Conservation (phyloP, 2,329 filamentous ascomycete genomes). For the Aspergillus niger region DNA sequence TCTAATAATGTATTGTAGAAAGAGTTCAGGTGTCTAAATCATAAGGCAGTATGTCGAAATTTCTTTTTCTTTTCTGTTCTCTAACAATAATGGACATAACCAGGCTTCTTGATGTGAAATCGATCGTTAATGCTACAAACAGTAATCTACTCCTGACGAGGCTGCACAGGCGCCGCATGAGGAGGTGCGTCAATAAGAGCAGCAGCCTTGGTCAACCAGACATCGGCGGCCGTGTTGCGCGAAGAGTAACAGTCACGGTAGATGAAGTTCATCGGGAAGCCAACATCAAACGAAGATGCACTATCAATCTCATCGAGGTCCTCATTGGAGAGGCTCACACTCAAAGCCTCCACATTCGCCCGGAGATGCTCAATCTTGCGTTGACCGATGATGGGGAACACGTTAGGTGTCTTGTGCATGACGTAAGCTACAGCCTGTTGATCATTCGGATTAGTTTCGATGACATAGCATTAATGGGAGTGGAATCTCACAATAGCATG, state of each 20-base stretch:
- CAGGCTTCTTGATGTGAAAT: no score
- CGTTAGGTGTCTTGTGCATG: conserved; percentile 54
- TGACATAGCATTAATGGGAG: not conserved
- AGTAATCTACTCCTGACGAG: conserved; percentile 1
- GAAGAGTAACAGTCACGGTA: conserved; percentile 11
- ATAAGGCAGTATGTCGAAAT: no score
- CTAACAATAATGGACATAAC: no score
- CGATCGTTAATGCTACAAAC: no score
- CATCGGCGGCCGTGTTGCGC: conserved; percentile 10
- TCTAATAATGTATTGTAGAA: no score
- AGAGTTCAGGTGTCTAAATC: no score
- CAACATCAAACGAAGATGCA: conserved; percentile 56
- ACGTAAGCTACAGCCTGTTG: conserved; percentile 52
- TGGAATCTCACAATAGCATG: conserved; percentile 11
- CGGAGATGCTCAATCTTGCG: conserved; percentile 56
- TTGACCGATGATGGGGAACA: conserved; percentile 58
- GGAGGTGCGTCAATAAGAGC: conserved; percentile 10
- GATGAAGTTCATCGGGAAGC: conserved; percentile 33
- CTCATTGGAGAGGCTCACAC: conserved; percentile 52
- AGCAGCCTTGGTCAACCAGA: conserved; percentile 9
- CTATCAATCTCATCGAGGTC: conserved; percentile 59
- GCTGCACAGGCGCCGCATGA: not conserved
- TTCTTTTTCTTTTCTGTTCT: no score
- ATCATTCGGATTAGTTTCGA: not conserved
- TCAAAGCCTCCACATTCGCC: conserved; percentile 59